These are phyloP conservation scores for Wickerhamiella vanderwaltii DNA, from an alignment of 805 yeast species.

Conservation along the genomic window DNA sequence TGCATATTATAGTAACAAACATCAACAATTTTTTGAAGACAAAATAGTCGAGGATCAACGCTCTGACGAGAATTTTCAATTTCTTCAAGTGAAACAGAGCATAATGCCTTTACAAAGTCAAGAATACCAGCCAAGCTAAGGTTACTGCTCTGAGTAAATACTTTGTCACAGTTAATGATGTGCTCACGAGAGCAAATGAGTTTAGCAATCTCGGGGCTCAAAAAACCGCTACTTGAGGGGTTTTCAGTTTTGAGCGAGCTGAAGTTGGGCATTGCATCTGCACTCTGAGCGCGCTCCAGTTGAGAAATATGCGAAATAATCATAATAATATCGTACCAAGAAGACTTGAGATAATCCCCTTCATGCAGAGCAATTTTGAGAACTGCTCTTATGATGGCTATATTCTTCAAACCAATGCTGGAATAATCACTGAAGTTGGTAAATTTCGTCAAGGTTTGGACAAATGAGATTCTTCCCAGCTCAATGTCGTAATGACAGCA, in stretches of 20 bases:
- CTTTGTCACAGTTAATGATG: slow-evolving; percentile 56
- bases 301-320: slow-evolving; percentile 53
- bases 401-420: slow-evolving; percentile 66
- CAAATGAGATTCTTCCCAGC: slow-evolving; percentile 77
- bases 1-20: slow-evolving; percentile 96
- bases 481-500: slow-evolving; percentile 74
- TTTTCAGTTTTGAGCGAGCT: not conserved
- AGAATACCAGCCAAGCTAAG: slow-evolving; percentile 76
- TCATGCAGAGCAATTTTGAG: slow-evolving; percentile 67
- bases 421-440: slow-evolving; percentile 67
- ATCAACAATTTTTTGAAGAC: slow-evolving; percentile 90
- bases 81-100: slow-evolving; percentile 81
- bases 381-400: slow-evolving; percentile 64
- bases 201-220: slow-evolving; percentile 25
- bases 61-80: slow-evolving; percentile 60
- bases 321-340: slow-evolving; percentile 77
- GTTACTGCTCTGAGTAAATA: slow-evolving; percentile 70
- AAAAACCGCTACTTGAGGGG: not conserved
- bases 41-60: slow-evolving; percentile 76
- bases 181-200: slow-evolving; percentile 27
- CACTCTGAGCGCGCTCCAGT: slow-evolving; percentile 75
- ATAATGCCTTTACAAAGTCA: slow-evolving; percentile 73
- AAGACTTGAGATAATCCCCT: slow-evolving; percentile 56
- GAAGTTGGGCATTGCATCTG: slow-evolving; percentile 65
- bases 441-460: slow-evolving; percentile 81